These are phyloP conservation scores for Calocybe indica DNA, from an alignment of 768 basidiomycete species.

Conservation along the genomic window DNA sequence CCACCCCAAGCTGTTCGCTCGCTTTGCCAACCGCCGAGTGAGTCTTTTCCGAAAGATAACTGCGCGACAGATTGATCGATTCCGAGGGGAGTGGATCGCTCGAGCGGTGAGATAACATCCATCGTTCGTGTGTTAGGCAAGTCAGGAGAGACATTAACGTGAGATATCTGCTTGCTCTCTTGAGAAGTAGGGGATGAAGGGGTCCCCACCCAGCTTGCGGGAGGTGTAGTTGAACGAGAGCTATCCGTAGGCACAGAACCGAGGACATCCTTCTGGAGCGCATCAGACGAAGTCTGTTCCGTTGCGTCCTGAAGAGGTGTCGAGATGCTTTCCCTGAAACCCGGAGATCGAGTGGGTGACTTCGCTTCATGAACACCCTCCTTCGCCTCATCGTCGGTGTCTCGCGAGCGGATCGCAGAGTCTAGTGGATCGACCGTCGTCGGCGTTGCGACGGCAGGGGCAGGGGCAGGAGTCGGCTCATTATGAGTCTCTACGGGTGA, in stretches of 20 bases:
- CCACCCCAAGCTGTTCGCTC: constrained; percentile 36
- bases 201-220: constrained; percentile 6
- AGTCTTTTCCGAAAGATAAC: constrained; percentile 31
- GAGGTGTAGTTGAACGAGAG: constrained; percentile 2
- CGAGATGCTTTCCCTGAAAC: constrained; percentile 48
- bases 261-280: too few relatives aligned
- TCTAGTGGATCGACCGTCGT: constrained; percentile 28
- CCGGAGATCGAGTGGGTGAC: constrained; percentile 30
- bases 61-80: constrained; percentile 30
- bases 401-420: constrained; percentile 17
- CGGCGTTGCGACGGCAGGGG: constrained; percentile 15
- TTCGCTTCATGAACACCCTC: too few relatives aligned
- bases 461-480: constrained; percentile 17
- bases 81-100: constrained; percentile 8
- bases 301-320: too few relatives aligned
- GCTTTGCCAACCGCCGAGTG: constrained; percentile 45
- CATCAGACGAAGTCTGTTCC: too few relatives aligned
- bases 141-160: constrained; percentile 10
- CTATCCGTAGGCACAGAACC: too few relatives aligned
- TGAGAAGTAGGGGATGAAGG: constrained; percentile 19
- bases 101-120: too few relatives aligned
- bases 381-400: constrained; percentile 26
- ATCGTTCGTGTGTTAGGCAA: too few relatives aligned
- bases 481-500: constrained; percentile 16
- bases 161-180: constrained; percentile 8